A percentile compares a stretch with the other conserved stretches of the same genome.
Conservation (phyloP, 2,329 filamentous ascomycete species). For the Mycosphaerelloides madeirae region DNA sequence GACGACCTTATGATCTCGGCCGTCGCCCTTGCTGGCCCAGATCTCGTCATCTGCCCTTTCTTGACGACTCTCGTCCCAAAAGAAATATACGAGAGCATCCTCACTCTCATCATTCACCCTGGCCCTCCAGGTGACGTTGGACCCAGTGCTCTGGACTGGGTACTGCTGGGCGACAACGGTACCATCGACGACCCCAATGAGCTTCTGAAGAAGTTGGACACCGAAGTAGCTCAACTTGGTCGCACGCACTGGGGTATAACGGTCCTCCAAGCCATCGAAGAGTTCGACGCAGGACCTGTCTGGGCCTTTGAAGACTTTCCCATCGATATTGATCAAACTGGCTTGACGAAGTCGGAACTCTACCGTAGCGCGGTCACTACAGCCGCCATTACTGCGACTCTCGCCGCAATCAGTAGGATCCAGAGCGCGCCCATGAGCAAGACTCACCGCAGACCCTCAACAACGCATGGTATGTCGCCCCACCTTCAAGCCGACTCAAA, state of each 20-base stretch:
- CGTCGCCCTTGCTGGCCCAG: constrained; percentile 34
- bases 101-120: constrained; percentile 41
- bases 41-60: constrained; percentile 43
- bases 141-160: constrained; percentile 41
- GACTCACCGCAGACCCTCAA: constrained; percentile 30
- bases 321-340: constrained; percentile 38
- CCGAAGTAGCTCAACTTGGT: constrained; percentile 27
- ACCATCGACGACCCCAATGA: constrained; percentile 29
- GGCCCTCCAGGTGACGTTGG: constrained; percentile 42
- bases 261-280: constrained; percentile 37
- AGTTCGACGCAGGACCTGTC: constrained; percentile 42
- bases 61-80: constrained; percentile 37
- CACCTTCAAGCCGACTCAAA: constrained; percentile 25
- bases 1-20: constrained; percentile 37
- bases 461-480: constrained; percentile 16
- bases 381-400: constrained; percentile 36
- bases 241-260: constrained; percentile 42
- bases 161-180: constrained; percentile 42
- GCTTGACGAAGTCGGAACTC: constrained; percentile 39
- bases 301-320: constrained; percentile 44
- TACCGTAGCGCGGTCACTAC: constrained; percentile 39
- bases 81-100: constrained; percentile 35
- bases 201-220: constrained; percentile 28
- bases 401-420: constrained; percentile 38
- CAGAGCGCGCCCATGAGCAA: constrained; percentile 29